These are phyloP conservation scores for Kluyveromyces siamensis DNA, from an alignment of 805 yeast genomes.

Conservation along the genomic window DNA sequence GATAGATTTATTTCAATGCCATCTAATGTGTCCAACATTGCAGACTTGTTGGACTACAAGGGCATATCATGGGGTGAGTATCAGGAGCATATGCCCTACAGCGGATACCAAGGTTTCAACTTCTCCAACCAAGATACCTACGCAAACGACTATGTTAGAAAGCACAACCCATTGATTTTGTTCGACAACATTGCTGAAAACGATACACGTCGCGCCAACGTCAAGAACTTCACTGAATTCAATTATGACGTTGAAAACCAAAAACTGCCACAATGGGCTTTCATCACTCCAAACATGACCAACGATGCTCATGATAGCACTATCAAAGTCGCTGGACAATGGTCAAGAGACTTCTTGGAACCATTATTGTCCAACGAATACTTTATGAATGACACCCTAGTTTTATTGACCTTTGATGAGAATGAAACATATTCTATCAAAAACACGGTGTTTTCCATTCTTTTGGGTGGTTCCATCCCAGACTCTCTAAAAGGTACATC, in stretches of 20 bases:
- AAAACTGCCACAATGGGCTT: conserved; percentile 41
- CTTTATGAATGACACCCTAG: conserved; percentile 38
- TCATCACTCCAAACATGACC: conserved; percentile 47
- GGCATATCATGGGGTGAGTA: conserved; percentile 46
- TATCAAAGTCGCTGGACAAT: conserved; percentile 36
- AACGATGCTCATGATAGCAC: conserved; percentile 45
- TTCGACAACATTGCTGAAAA: conserved; percentile 33
- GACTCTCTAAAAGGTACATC: conserved; percentile 33
- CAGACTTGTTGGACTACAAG: conserved; percentile 38
- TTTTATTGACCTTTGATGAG: conserved; percentile 44
- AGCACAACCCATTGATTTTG: conserved; percentile 41
- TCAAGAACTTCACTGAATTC: conserved; percentile 41
- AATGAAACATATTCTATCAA: conserved; percentile 34
- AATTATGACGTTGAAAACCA: conserved; percentile 32
- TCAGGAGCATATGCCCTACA: conserved; percentile 44
- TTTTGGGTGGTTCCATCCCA: conserved; percentile 41
- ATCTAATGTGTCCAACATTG: conserved; percentile 37
- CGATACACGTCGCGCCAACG: conserved; percentile 32
- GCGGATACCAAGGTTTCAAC: conserved; percentile 42
- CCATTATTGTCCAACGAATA: conserved; percentile 37
- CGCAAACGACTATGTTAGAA: conserved; percentile 42
- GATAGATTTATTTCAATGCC: conserved; percentile 40
- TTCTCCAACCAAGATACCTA: conserved; percentile 34
- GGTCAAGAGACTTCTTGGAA: conserved; percentile 37
- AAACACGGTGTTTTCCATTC: conserved; percentile 38